Evolutionary conservation across 2,329 filamentous ascomycete genomes (phyloP).

Genomic region (Emericellopsis cladophorae): DNA sequence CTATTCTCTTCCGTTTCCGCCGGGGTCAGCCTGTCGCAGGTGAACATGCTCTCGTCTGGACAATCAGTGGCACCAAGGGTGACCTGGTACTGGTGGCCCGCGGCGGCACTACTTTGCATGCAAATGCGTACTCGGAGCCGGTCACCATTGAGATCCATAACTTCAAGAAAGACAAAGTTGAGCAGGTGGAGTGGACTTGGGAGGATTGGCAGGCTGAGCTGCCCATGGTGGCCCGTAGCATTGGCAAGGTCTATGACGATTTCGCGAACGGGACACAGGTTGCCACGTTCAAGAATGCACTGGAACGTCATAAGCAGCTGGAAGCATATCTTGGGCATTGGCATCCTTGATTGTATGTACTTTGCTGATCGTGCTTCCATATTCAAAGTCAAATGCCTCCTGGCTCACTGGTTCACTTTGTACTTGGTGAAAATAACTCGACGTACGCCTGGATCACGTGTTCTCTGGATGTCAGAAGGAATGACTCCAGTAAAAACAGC

Average conservation of each 20-base stretch:
- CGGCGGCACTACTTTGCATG: slow-evolving; percentile 14
- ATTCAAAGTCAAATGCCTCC: neutral
- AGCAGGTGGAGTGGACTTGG: slow-evolving; percentile 29
- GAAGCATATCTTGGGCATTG: slow-evolving; percentile 14
- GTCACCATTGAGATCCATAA: slow-evolving; percentile 38
- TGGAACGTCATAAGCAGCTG: slow-evolving; percentile 33
- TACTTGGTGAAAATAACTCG: neutral
- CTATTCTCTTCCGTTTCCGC: slow-evolving; percentile 29
- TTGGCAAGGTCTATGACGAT: slow-evolving; percentile 43
- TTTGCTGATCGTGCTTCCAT: neutral
- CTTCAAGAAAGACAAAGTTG: slow-evolving; percentile 28
- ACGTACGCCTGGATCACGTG: neutral
- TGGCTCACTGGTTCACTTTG: neutral
- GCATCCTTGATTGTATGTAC: neutral
- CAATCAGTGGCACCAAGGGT: slow-evolving; percentile 36
- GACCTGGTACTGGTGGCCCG: slow-evolving; percentile 28
- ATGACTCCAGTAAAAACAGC: slow-evolving; percentile 1
- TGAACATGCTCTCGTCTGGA: slow-evolving; percentile 32
- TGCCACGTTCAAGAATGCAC: slow-evolving; percentile 26
- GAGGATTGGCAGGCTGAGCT: slow-evolving; percentile 32
- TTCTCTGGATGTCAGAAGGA: neutral
- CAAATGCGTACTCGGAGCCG: slow-evolving; percentile 18
- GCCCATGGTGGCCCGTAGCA: slow-evolving; percentile 28
- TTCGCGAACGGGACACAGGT: slow-evolving; percentile 23
- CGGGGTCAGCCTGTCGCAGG: slow-evolving; percentile 35